Evolutionary conservation across 2,329 filamentous ascomycete genomes (phyloP).

Genomic region (Rhynchosporium agropyri): DNA sequence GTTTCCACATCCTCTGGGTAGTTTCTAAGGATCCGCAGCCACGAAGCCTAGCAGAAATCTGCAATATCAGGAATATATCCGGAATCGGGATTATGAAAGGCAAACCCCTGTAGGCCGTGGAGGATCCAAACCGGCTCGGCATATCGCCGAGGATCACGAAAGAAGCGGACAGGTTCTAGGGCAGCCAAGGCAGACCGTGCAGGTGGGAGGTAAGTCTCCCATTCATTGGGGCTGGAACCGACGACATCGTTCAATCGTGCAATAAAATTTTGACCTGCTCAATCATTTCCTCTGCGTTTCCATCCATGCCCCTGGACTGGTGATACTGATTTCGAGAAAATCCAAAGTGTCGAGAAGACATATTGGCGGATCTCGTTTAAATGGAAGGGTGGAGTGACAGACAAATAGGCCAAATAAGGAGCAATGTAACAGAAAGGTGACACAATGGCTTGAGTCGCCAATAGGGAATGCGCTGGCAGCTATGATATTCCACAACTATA

Average conservation of each 20-base stretch:
- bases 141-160: conserved; percentile 43
- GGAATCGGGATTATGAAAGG: conserved; percentile 52
- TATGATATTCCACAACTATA: background rate
- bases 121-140: conserved; percentile 48
- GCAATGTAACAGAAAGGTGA: background rate
- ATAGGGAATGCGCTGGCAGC: background rate
- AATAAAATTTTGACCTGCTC: conserved; percentile 39
- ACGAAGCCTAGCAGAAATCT: conserved; percentile 53
- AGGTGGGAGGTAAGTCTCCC: conserved; percentile 43
- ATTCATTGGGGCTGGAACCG: conserved; percentile 35
- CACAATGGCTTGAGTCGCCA: background rate
- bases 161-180: conserved; percentile 45
- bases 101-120: conserved; percentile 51
- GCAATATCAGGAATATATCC: conserved; percentile 50
- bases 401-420: background rate
- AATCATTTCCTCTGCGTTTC: conserved; percentile 33
- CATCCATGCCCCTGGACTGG: conserved; percentile 27
- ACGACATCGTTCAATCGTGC: conserved; percentile 37
- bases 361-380: conserved; percentile 25
- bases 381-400: background rate
- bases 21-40: conserved; percentile 49
- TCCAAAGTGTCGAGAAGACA: conserved; percentile 32
- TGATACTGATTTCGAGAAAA: conserved; percentile 33
- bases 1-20: conserved; percentile 49
- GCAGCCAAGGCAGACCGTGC: conserved; percentile 46